phyloP scores from a whole-genome alignment of 352 stramenopile species.

The Phytopythium chamaehyphon region DNA sequence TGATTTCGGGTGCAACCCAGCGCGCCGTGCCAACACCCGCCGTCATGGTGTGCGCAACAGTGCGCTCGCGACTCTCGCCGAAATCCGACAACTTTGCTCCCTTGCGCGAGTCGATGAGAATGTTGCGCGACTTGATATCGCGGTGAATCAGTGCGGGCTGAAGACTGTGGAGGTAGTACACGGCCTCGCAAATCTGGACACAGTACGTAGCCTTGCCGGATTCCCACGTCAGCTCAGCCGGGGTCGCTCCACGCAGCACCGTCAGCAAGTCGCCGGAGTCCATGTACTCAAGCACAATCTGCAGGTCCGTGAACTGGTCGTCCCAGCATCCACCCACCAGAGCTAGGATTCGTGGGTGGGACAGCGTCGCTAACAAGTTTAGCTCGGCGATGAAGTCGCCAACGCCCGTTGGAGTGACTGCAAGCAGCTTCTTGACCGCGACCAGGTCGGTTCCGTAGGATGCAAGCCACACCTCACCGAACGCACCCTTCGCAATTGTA shows the following conservation, averaged over 20 bases:
- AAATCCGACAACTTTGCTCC: slow-evolving; percentile 76
- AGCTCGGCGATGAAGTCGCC: slow-evolving; percentile 73
- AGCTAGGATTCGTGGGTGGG: slow-evolving; percentile 68
- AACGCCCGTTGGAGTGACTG: slow-evolving; percentile 45
- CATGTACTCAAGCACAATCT: slow-evolving; percentile 85
- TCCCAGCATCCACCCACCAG: slow-evolving; percentile 76
- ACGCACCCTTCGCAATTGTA: slow-evolving; percentile 75
- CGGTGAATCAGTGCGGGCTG: slow-evolving; percentile 88
- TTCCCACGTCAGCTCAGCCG: slow-evolving; percentile 48
- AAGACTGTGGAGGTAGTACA: slow-evolving; percentile 87
- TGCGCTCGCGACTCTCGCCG: slow-evolving; percentile 70
- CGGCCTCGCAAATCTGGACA: slow-evolving; percentile 73
- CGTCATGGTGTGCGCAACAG: slow-evolving; percentile 72
- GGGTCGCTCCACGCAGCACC: slow-evolving; percentile 41
- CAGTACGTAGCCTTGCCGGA: slow-evolving; percentile 68
- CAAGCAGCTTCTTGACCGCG: slow-evolving; percentile 79
- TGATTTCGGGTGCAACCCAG: slow-evolving; percentile 77
- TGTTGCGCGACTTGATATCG: slow-evolving; percentile 91
- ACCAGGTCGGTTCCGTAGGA: slow-evolving; percentile 61
- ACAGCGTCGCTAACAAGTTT: slow-evolving; percentile 75
- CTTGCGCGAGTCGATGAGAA: slow-evolving; percentile 77
- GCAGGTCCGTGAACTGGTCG: slow-evolving; percentile 56
- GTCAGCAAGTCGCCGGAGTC: slow-evolving; percentile 64
- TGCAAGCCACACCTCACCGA: slow-evolving; percentile 80
- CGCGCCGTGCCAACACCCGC: slow-evolving; percentile 65